Evolutionary conservation across 2,329 filamentous ascomycete genomes (phyloP).

Genomic region (Didymella lethalis): DNA sequence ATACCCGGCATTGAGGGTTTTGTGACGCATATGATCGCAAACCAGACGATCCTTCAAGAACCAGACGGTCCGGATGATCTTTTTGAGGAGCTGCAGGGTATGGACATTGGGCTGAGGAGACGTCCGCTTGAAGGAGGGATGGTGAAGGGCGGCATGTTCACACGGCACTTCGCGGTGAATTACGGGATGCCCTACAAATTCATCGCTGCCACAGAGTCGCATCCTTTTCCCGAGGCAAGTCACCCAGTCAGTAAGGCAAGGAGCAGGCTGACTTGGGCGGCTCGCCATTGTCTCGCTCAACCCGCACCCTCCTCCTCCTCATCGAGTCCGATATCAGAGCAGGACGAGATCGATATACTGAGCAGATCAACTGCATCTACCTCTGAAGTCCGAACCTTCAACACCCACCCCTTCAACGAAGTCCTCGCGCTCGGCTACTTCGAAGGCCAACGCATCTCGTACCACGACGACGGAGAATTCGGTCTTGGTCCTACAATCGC

Average conservation of each 20-base stretch:
- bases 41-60: conserved; percentile 60
- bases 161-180: conserved; percentile 63
- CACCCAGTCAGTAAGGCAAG: conserved; percentile 60
- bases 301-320: not conserved
- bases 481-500: conserved; percentile 70
- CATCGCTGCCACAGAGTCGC: conserved; percentile 59
- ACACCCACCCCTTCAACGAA: conserved; percentile 64
- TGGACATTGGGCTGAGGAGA: conserved; percentile 49
- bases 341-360: not conserved
- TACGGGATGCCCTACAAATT: conserved; percentile 73
- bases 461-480: conserved; percentile 72
- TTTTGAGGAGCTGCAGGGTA: conserved; percentile 58
- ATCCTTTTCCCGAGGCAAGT: conserved; percentile 39
- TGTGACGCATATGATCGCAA: conserved; percentile 66
- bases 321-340: not conserved
- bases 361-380: not conserved
- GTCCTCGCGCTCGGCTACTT: conserved; percentile 70
- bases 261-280: conserved; percentile 65
- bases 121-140: conserved; percentile 23
- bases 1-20: conserved; percentile 57
- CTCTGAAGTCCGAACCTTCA: not conserved
- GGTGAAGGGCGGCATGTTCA: conserved; percentile 57
- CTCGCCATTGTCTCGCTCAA: conserved; percentile 51
- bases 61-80: conserved; percentile 67
- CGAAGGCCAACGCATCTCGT: conserved; percentile 65